A percentile compares a stretch with the other conserved stretches of the same genome.
Evolutionary conservation across 2,329 filamentous ascomycete species (phyloP).

Genomic region (Xylaria arbuscula): DNA sequence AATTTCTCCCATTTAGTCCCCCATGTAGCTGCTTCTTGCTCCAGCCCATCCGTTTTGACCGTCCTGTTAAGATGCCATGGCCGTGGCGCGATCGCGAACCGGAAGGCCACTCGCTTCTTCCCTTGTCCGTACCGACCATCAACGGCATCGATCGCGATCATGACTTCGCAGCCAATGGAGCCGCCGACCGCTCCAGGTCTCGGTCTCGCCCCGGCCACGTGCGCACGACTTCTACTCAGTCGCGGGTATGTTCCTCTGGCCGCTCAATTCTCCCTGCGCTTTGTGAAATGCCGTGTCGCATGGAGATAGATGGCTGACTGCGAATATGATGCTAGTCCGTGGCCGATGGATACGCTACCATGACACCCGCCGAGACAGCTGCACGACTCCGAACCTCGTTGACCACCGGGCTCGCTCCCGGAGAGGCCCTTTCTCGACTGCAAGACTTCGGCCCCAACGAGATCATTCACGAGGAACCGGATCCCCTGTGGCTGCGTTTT

Average conservation of each 20-base stretch:
- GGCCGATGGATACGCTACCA: conserved; percentile 71
- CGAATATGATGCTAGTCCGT: conserved; percentile 55
- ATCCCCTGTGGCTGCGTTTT: conserved; percentile 95
- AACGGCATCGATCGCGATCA: conserved; percentile 47
- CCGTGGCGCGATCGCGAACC: conserved; percentile 51
- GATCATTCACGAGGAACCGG: conserved; percentile 90
- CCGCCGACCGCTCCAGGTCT: conserved; percentile 51
- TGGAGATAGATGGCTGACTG: conserved; percentile 14
- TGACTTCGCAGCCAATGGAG: conserved; percentile 44
- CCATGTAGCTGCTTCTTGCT: conserved; percentile 41
- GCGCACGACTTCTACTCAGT: conserved; percentile 66
- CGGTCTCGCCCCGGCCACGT: conserved; percentile 52
- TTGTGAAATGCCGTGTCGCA: too few species aligned
- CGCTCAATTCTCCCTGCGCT: background rate
- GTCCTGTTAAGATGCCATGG: conserved; percentile 52
- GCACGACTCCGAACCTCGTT: conserved; percentile 84
- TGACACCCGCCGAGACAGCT: conserved; percentile 83
- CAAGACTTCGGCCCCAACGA: conserved; percentile 90
- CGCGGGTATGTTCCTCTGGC: conserved; percentile 57
- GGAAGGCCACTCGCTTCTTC: conserved; percentile 52
- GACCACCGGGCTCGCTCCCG: conserved; percentile 79
- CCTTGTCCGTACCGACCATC: conserved; percentile 51
- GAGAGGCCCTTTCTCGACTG: conserved; percentile 83
- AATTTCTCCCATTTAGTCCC: conserved; percentile 20
- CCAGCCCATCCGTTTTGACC: conserved; percentile 39